Evolutionary conservation across 73 alveolate genomes (phyloP).

Genomic region (Diophrys appendiculata): DNA sequence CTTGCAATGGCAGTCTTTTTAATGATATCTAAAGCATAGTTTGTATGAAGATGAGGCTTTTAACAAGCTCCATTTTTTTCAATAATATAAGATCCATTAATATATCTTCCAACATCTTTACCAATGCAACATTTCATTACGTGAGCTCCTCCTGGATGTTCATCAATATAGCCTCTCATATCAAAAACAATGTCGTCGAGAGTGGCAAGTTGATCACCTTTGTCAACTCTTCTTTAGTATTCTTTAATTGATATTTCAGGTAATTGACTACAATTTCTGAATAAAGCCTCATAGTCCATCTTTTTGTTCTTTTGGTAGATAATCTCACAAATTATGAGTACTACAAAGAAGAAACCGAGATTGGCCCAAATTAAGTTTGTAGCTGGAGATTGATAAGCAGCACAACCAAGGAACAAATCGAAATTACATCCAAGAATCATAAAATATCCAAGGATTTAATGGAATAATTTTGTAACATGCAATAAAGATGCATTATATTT

Average conservation of each 20-base stretch:
- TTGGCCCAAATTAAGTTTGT: neutral
- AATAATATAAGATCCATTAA: constrained; percentile 26
- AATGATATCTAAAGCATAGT: neutral
- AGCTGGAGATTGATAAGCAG: neutral
- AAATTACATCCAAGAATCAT: neutral
- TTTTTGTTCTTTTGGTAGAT: neutral
- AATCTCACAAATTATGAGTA: neutral
- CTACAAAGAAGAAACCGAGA: neutral
- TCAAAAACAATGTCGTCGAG: constrained; percentile 41
- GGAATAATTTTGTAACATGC: neutral
- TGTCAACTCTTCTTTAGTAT: neutral
- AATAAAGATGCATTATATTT: neutral
- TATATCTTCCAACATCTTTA: constrained; percentile 44
- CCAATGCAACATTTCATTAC: constrained; percentile 32
- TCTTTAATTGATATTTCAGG: neutral
- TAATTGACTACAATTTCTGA: neutral
- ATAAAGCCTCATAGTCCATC: neutral
- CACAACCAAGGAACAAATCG: neutral
- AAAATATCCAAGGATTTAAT: neutral
- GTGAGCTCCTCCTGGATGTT: constrained; percentile 56
- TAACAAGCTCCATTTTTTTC: constrained; percentile 13
- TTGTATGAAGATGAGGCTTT: neutral
- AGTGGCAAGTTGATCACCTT: constrained; percentile 23
- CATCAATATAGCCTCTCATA: constrained; percentile 11
- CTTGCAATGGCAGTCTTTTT: neutral